Base-by-base conservation (phyloP, 768 basidiomycete genomes). In the Trichaptum fuscoviolaceum region DNA sequence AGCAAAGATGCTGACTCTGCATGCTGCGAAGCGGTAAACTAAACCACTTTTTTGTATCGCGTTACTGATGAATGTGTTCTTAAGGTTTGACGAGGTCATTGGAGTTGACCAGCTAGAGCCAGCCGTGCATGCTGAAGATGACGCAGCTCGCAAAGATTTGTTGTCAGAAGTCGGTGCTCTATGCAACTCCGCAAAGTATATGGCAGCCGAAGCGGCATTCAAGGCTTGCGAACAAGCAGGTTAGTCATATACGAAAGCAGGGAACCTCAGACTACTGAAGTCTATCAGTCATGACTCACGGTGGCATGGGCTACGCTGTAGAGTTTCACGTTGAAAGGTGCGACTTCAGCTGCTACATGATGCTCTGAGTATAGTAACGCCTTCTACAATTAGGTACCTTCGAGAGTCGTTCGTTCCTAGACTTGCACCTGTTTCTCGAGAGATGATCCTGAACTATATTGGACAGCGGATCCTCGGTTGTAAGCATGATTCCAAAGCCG, bases 191-290 rank as follows among this genome's bases (percentile, higher is more conserved):
- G 70, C 71, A 0, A 70, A 71, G 65, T 71, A 70, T 60, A 35
- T 70, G 42, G 68, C 71, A 17, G 68, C 70, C 6, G 70, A 71
- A 58, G 71, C 70, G 30, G 71, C 68, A 20, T 71, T 69, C 65
- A 67, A 59, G 17, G 71, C 70, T 20, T 70, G 70, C 59, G 59
- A 61, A 34, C 3, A 17, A 34, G 59, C 59, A 18, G 59, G 60
- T 69, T 65, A 65, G 67, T 24, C 57, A 65, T 0, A 59, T 65
- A 34, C 30, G 65, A 18, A 15, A 52, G 8, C 30, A 8, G 8
- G 30, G 30, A 30, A 2, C 10, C 20, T 2, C 2, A 4, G 20
- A 25, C 57, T 59, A 36, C 30, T 63, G 7, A 26, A 20, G 2
- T n/a, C 15, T 66, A 9, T 24, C 25, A 36, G 27, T 24, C 52